Base-by-base conservation (phyloP, 768 basidiomycete species). In the Pluteus cervinus region DNA sequence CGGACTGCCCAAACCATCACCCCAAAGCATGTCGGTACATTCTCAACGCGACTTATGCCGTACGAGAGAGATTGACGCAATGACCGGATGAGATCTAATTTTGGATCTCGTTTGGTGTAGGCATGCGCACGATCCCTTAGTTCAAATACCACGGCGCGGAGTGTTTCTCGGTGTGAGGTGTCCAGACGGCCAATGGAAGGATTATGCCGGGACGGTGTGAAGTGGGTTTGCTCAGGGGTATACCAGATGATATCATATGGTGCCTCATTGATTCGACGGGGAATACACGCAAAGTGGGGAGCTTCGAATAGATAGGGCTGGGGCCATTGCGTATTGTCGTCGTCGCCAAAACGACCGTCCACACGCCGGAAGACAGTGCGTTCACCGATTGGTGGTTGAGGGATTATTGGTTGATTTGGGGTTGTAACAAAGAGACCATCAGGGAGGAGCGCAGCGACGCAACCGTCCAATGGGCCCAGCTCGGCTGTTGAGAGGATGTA, bases 271-370 rank as follows among this genome's bases (percentile, higher is more conserved):
- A 24, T 20, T 35, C 25, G 22, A n/a, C 17, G 16, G 7, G 20
- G 17, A 20, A 35, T 35, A 24, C 21, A 20, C 11, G 21, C 33
- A 20, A 35, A 24, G 16, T 35, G 33, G 33, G 33, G 33, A 35
- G 22, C 22, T 20, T 35, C 17, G 25, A 35, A 23, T n/a, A 35
- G 14, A 23, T 35, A 35, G 4, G 33, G 21, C 20, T 35, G 33
- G 20, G 33, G 33, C 33, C 33, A 35, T 20, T 23, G 21, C 14
- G 18, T 35, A 11, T 20, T 20, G 25, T 35, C 21, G 20, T 35
- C 21, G 20, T 23, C 22, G 16, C 33, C 33, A 35, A 23, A 35
- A 23, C 33, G 14, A 20, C 14, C 14, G 12, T 35, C 18, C 14
- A 24, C 33, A 35, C 21, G 17, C 20, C 22, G 21, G 33, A 11